phyloP scores from a whole-genome alignment of 73 alveolate genomes.

The Uronychia setigera region DNA sequence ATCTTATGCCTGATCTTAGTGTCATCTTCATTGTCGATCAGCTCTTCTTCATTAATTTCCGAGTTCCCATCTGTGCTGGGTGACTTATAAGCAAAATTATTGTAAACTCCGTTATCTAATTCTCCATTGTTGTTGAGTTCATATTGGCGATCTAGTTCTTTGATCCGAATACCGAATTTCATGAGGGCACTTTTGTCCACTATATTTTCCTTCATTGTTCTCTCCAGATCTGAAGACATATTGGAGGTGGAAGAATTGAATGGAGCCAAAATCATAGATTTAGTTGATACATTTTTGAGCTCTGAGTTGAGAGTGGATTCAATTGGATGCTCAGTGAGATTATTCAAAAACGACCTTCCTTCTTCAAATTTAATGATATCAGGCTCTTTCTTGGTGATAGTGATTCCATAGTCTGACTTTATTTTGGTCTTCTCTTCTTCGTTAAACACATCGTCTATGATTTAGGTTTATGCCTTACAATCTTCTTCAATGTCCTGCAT shows the following conservation, averaged over 20 bases:
- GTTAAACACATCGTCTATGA: conserved; percentile 39
- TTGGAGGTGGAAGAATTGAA: conserved; percentile 71
- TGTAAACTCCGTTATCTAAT: conserved; percentile 75
- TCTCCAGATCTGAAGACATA: conserved; percentile 35
- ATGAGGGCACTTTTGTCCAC: conserved; percentile 46
- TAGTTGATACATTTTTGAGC: conserved; percentile 73
- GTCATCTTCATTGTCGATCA: background rate
- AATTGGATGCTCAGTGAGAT: conserved; percentile 62
- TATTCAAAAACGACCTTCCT: conserved; percentile 17
- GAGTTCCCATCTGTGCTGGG: conserved; percentile 1
- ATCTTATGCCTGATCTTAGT: background rate
- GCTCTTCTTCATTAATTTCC: background rate
- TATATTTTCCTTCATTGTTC: conserved; percentile 45
- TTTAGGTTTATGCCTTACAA: conserved; percentile 35
- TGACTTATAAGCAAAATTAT: conserved; percentile 33
- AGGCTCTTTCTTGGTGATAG: conserved; percentile 26
- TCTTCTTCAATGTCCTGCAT: conserved; percentile 39
- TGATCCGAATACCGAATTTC: background rate
- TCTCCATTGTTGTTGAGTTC: conserved; percentile 74
- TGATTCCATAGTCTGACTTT: background rate
- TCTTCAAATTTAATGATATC: conserved; percentile 33
- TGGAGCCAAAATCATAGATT: conserved; percentile 88
- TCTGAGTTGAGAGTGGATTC: conserved; percentile 50
- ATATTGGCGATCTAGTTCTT: conserved; percentile 23
- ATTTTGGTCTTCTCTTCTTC: conserved; percentile 31